Evolutionary conservation across 352 stramenopile genomes (phyloP), one percentile per base, ranked within the genome.

Genomic region (Pythium diclinum): DNA sequence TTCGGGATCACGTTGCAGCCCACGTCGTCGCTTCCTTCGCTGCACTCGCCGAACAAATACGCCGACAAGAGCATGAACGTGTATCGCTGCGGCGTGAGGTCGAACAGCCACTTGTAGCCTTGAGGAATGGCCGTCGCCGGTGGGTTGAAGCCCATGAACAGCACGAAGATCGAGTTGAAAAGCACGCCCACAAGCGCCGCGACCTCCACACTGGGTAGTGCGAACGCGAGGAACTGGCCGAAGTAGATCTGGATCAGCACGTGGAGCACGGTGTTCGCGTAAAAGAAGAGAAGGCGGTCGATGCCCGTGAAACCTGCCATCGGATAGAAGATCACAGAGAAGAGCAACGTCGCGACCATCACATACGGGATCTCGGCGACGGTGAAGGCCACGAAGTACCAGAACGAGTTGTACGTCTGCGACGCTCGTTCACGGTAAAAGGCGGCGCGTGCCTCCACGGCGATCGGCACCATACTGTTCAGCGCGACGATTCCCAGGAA

Each of bases 381-480:
- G 8, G 83, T 90, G 23, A 53, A 56, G 4, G 77, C 72, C 14
- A 91, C 33, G 21, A 71, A 74, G 56, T 94, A 85, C 47, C 83
- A 75, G 16, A 61, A 65, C n/a, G 78, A 57, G 52, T 77, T 71
- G 62, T 97, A 97, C 71, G 93, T 95, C 46, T 83, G 59, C 10
- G 81, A 78, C 16, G 81, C 77, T 33, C 90, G 84, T 67, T 97
- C 88, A 11, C 87, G 68, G 75, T 97, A 96, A 53, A 92, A 98
- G 28, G 89, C 21, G 3, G 44, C 23, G 19, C 92, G 80, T 54
- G 97, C 87, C 48, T 83, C 74, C 54, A 87, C 76, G 38, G 94
- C 76, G 13, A 96, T 67, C 9, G 85, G 76, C 3, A 97, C 49
- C 16, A 88, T 74, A 3, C 69, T 85, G 48, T 90, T 74, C 51